Evolutionary conservation across 805 yeast genomes (phyloP).

Genomic region (Teunomyces barrocoloradensis): DNA sequence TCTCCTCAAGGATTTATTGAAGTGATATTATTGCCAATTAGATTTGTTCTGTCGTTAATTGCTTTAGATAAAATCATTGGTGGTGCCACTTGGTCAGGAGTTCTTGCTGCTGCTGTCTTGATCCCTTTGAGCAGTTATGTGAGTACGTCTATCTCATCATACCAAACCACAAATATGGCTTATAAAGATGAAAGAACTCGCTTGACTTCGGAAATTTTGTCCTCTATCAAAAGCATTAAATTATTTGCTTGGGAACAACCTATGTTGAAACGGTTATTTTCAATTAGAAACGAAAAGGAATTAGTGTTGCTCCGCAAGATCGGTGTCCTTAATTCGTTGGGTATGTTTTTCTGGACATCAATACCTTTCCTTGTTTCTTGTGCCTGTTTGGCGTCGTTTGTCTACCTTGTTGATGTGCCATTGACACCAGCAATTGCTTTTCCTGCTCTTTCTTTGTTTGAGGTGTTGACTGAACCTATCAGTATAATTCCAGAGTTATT

Average conservation of each 20-base stretch:
- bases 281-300: slow-evolving; percentile 59
- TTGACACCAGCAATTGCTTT: slow-evolving; percentile 67
- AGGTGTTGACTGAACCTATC: slow-evolving; percentile 56
- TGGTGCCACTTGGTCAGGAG: slow-evolving; percentile 56
- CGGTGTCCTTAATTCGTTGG: slow-evolving; percentile 41
- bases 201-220: slow-evolving; percentile 56
- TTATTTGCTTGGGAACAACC: slow-evolving; percentile 71
- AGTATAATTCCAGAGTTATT: slow-evolving; percentile 56
- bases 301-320: slow-evolving; percentile 49
- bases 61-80: slow-evolving; percentile 60
- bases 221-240: slow-evolving; percentile 62
- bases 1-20: slow-evolving; percentile 52
- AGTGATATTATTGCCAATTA: slow-evolving; percentile 56
- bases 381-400: slow-evolving; percentile 56
- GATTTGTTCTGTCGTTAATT: slow-evolving; percentile 49
- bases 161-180: slow-evolving; percentile 43
- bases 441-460: slow-evolving; percentile 63
- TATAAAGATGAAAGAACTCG: slow-evolving; percentile 60
- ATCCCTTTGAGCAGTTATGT: slow-evolving; percentile 55
- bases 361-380: slow-evolving; percentile 66
- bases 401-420: slow-evolving; percentile 42
- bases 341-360: slow-evolving; percentile 59
- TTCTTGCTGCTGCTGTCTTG: slow-evolving; percentile 50
- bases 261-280: slow-evolving; percentile 50
- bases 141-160: slow-evolving; percentile 39